Base-by-base conservation (phyloP, 1,284 basidiomycete genomes). In the Cutaneotrichosporon spelunceum region DNA sequence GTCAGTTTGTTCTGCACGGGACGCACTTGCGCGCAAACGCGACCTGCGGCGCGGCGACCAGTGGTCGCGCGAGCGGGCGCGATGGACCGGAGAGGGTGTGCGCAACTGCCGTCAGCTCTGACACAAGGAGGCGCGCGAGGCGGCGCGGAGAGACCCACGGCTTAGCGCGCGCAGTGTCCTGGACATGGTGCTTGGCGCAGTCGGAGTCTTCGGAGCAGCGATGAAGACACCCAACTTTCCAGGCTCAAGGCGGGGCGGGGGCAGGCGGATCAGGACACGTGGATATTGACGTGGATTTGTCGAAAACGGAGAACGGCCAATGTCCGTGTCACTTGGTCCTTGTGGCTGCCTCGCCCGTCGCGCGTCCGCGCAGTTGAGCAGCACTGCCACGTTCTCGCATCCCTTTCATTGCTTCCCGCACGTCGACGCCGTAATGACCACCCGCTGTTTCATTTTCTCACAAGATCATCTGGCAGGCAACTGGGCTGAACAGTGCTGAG, bases 131-230 rank as follows among this genome's bases (percentile, higher is more conserved):
- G n/a, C n/a, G n/a, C n/a, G n/a, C n/a, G n/a, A n/a, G n/a, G 13
- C 7, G 23, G 29, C 1, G 7, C 1, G 5, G 26, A 3, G 9
- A 8, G 27, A 61, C 64, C 16, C 23, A 66, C 65, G 27, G 49
- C 42, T 47, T 45, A 62, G 57, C 39, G 65, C 65, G 62, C 65
- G 62, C 24, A 66, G 62, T 59, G 64, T 60, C 59, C 65, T 61
- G 34, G 65, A 66, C 65, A 66, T 66, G 44, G 52, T 48, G 11
- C 33, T 27, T 55, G 60, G 49, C 39, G 59, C n/a, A 3, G 30
- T 33, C 30, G 30, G 29, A 26, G 53, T 33, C 47, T 49, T 53
- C 50, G 29, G 29, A 53, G 49, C n/a, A 11, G 23, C 16, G 52
- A 45, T 48, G 33, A 26, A 26, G 45, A 48, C 11, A 16, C 23